Percentiles rank a stretch among this genome's conserved stretches.
Evolutionary conservation across 345 rosid genomes (phyloP).

Genomic region (Firmiana major): DNA sequence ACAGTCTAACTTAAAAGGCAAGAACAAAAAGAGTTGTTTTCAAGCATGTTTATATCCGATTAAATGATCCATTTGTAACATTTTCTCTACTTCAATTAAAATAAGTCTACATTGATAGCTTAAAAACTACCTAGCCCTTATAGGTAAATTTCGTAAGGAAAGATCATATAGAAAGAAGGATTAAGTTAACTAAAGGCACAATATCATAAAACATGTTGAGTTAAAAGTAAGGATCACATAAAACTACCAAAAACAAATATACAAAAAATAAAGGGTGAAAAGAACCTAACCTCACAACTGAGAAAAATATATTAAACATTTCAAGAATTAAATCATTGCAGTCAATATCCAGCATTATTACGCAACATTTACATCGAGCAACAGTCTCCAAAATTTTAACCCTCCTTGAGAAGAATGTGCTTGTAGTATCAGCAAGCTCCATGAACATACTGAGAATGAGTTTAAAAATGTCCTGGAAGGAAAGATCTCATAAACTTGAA

Average conservation of each 20-base stretch:
- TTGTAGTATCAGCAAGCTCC: slow-evolving; percentile 64
- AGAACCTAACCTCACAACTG: slow-evolving; percentile 59
- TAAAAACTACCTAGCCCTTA: background rate
- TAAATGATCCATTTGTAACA: background rate
- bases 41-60: background rate
- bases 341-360: slow-evolving; percentile 69
- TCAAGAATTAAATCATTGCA: slow-evolving; percentile 60
- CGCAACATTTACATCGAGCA: slow-evolving; percentile 67
- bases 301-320: slow-evolving; percentile 75
- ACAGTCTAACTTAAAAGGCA: background rate
- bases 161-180: background rate
- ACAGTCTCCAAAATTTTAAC: slow-evolving; percentile 76
- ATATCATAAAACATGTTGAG: background rate
- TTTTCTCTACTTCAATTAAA: background rate
- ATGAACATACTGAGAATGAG: slow-evolving; percentile 55
- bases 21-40: background rate
- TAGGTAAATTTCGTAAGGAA: background rate
- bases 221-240: background rate
- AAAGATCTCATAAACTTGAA: background rate
- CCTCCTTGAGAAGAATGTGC: slow-evolving; percentile 75
- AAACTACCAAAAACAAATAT: background rate
- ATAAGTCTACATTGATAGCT: background rate
- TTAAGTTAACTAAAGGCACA: slow-evolving; percentile 11
- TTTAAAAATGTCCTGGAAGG: slow-evolving; percentile 63
- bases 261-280: slow-evolving; percentile 7